Percentiles rank a stretch among this genome's conserved stretches.
phyloP scores from a whole-genome alignment of 345 rosid species.

The Microcos paniculata region DNA sequence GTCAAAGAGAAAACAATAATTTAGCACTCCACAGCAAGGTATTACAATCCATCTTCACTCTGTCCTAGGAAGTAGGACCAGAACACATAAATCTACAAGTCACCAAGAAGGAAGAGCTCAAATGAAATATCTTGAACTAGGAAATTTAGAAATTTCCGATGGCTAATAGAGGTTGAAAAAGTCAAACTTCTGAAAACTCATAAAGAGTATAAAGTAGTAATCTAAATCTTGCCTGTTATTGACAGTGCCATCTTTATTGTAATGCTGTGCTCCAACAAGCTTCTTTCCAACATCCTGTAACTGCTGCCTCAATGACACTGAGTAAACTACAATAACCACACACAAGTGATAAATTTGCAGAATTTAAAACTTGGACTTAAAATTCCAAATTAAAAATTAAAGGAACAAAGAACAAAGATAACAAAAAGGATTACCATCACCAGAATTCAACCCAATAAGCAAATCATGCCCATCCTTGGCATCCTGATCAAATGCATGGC shows the following conservation, averaged over 20 bases:
- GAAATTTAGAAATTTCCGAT: not conserved
- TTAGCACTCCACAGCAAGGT: not conserved
- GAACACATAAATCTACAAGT: not conserved
- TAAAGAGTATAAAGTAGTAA: not conserved
- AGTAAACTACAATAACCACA: slow-evolving; percentile 71
- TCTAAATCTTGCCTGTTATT: slow-evolving; percentile 69
- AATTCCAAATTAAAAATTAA: slow-evolving; percentile 17
- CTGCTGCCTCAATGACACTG: slow-evolving; percentile 96
- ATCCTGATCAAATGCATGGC: slow-evolving; percentile 95
- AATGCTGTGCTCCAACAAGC: slow-evolving; percentile 91
- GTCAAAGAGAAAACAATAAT: slow-evolving; percentile 1
- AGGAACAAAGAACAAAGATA: not conserved
- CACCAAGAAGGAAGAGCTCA: slow-evolving; percentile 1
- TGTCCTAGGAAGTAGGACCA: not conserved
- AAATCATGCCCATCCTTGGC: slow-evolving; percentile 99
- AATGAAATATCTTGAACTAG: not conserved
- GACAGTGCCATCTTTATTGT: slow-evolving; percentile 93
- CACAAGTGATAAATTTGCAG: slow-evolving; percentile 24
- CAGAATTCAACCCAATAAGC: slow-evolving; percentile 86
- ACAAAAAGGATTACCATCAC: slow-evolving; percentile 69
- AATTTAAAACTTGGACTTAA: slow-evolving; percentile 17
- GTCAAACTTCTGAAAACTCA: not conserved
- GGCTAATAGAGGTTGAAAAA: not conserved
- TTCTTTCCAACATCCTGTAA: slow-evolving; percentile 96
- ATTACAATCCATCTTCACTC: not conserved